Conservation (phyloP, 2,329 filamentous ascomycete species). For the Pyricularia sp. region DNA sequence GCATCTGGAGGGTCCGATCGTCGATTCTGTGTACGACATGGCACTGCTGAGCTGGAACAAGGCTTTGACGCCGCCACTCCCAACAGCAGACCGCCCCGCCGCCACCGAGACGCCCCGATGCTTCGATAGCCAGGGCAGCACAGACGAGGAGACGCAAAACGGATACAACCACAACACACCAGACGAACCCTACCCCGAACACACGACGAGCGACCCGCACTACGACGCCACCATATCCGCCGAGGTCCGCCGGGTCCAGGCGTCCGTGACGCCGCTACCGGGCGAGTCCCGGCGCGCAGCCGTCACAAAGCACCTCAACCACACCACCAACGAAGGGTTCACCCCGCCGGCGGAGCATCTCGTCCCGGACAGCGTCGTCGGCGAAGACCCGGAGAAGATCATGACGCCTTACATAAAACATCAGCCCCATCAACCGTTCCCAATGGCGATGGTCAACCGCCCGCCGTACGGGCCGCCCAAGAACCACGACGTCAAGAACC, state of each 20-base stretch:
- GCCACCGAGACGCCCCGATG: slow-evolving; percentile 17
- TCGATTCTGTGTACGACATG: slow-evolving; percentile 63
- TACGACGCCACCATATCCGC: slow-evolving; percentile 49
- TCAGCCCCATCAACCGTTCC: slow-evolving; percentile 40
- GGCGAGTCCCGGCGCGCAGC: slow-evolving; percentile 43
- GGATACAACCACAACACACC: not conserved
- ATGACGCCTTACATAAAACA: slow-evolving; percentile 56
- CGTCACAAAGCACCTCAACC: slow-evolving; percentile 53
- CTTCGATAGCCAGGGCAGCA: slow-evolving; percentile 1
- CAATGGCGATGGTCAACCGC: slow-evolving; percentile 60
- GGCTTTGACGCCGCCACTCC: slow-evolving; percentile 44
- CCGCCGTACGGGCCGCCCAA: slow-evolving; percentile 53
- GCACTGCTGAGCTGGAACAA: slow-evolving; percentile 62
- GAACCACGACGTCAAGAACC: slow-evolving; percentile 46
- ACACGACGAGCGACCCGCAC: slow-evolving; percentile 44
- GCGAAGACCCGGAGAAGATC: slow-evolving; percentile 26
- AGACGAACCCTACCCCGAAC: slow-evolving; percentile 29
- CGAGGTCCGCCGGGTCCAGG: slow-evolving; percentile 51
- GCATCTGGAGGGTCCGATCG: slow-evolving; percentile 62
- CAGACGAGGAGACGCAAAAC: not conserved
- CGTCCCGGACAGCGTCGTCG: not conserved
- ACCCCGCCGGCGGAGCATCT: slow-evolving; percentile 40
- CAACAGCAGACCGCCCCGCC: slow-evolving; percentile 38
- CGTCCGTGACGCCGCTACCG: slow-evolving; percentile 33
- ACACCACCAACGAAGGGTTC: slow-evolving; percentile 38